Conservation (phyloP, 345 rosid genomes). For the Mangifera indica region DNA sequence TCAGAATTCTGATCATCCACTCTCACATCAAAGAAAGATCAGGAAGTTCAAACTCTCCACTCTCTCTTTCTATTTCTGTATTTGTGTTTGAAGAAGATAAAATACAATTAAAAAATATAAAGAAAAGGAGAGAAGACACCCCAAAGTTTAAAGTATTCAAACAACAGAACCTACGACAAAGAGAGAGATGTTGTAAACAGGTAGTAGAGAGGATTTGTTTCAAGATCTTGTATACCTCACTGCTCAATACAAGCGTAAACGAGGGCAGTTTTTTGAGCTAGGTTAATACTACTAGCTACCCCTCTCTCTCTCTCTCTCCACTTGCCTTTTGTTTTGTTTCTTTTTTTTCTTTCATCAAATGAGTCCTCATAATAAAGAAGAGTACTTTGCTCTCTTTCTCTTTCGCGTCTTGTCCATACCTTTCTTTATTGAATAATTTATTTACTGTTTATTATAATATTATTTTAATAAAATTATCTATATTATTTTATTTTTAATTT, state of each 20-base stretch:
- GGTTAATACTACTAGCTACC: slow-evolving; percentile 33
- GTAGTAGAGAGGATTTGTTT: neutral
- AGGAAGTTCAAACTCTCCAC: slow-evolving; percentile 10
- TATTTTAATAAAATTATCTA: too few relatives aligned
- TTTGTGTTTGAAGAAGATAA: neutral
- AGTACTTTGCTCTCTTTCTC: neutral
- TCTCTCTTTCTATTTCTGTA: neutral
- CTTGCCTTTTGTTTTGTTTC: slow-evolving; percentile 39
- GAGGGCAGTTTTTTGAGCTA: slow-evolving; percentile 47
- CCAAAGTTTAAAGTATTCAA: slow-evolving; percentile 9
- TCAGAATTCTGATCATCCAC: slow-evolving; percentile 14
- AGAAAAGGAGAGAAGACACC: neutral
- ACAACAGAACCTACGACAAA: slow-evolving; percentile 32
- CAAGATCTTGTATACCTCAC: slow-evolving; percentile 20
- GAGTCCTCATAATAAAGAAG: slow-evolving; percentile 1
- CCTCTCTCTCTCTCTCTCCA: slow-evolving; percentile 33
- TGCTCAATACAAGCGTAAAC: slow-evolving; percentile 48
- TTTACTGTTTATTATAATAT: too few relatives aligned
- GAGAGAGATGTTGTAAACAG: slow-evolving; percentile 16
- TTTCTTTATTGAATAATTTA: neutral
- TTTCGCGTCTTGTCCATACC: neutral
- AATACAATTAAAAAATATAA: neutral
- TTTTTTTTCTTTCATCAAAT: slow-evolving; percentile 23
- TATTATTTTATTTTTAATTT: neutral
- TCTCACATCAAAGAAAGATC: neutral